Base-by-base conservation (phyloP, 805 yeast species). In the Wickerhamiella qilinensis region DNA sequence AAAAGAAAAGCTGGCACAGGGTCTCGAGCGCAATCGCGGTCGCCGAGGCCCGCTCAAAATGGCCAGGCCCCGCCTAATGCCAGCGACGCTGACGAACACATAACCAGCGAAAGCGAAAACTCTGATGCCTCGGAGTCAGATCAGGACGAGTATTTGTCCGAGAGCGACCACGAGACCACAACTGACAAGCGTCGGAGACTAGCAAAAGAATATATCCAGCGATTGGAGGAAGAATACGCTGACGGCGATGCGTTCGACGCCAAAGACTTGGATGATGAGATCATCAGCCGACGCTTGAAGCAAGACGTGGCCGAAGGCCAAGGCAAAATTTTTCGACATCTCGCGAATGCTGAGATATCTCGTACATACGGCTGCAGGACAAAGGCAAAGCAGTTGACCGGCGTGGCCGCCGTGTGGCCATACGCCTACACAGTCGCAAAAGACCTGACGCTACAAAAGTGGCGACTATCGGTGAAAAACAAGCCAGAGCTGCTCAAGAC, bases 111-210 rank as follows among this genome's bases (percentile, higher is more conserved):
- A 15, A 45, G 33, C 15, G 50, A 43, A 4, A 33, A 21, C 18
- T 44, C 35, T 20, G 50, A 39, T 15, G 44, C 36, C 5, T 40
- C 44, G 21, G 50, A 46, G 46, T 91, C 79, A 54, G 50, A 77
- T n/a, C 80, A 75, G 47, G 72, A 69, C 14, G 74, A 79, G 12
- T 88, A 78, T 24, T 22, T 11, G 25, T 91, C 77, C 47, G 93
- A 78, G 48, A 73, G 75, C 46, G 73, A 64, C 14, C 68, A 66
- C 15, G 97, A 88, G 58, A 72, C 73, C 35, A 93, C 86, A 7
- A 93, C 94, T 0, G 98, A 91, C 53, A 85, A 83, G 59, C 73
- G 98, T 59, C 73, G 98, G 60, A 67, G 97, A 53, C 67, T 91
- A 43, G 97, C 97, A 15, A 85, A 85, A 58, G 91, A 86, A 58